A percentile compares a stretch with the other conserved stretches of the same genome.
Evolutionary conservation across 2,329 filamentous ascomycete species (phyloP).

Genomic region (Aspergillus terreus): DNA sequence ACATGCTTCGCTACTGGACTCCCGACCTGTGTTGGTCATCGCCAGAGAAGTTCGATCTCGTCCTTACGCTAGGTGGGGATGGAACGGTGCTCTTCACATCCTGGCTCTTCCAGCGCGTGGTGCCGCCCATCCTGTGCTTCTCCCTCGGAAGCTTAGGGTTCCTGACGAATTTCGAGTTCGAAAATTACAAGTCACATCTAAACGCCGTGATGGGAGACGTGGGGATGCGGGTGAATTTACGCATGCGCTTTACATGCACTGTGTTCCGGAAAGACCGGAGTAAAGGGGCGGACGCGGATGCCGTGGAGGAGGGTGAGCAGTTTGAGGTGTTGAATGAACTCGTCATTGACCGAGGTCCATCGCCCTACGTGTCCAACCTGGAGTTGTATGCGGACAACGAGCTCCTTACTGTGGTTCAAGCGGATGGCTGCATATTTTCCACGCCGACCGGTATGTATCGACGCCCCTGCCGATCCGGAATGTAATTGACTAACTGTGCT

Average conservation of each 20-base stretch:
- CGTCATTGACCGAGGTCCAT: slow-evolving; percentile 95
- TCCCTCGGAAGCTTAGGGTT: slow-evolving; percentile 90
- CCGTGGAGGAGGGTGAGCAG: slow-evolving; percentile 85
- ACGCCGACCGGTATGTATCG: slow-evolving; percentile 73
- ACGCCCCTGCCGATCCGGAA: not conserved
- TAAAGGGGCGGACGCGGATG: slow-evolving; percentile 46
- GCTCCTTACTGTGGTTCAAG: slow-evolving; percentile 90
- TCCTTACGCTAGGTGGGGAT: slow-evolving; percentile 88
- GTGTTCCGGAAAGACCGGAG: slow-evolving; percentile 70
- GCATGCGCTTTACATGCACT: slow-evolving; percentile 98
- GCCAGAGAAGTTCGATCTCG: slow-evolving; percentile 93
- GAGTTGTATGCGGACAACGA: slow-evolving; percentile 95
- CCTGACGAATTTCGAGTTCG: slow-evolving; percentile 93
- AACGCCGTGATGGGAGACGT: slow-evolving; percentile 87
- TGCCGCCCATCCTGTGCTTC: slow-evolving; percentile 90
- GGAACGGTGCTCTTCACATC: slow-evolving; percentile 96
- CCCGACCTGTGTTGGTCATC: slow-evolving; percentile 91
- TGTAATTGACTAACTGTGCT: slow-evolving; percentile 7
- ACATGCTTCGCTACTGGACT: slow-evolving; percentile 93
- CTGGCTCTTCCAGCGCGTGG: slow-evolving; percentile 94
- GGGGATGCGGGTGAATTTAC: slow-evolving; percentile 94
- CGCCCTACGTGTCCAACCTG: slow-evolving; percentile 92
- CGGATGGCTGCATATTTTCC: slow-evolving; percentile 95
- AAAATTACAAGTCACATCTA: slow-evolving; percentile 80
- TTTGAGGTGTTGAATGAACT: slow-evolving; percentile 98